Percentiles rank a stretch among this genome's conserved stretches.
Conservation (phyloP, 768 basidiomycete species). For the Phlegmacium glaucopus region DNA sequence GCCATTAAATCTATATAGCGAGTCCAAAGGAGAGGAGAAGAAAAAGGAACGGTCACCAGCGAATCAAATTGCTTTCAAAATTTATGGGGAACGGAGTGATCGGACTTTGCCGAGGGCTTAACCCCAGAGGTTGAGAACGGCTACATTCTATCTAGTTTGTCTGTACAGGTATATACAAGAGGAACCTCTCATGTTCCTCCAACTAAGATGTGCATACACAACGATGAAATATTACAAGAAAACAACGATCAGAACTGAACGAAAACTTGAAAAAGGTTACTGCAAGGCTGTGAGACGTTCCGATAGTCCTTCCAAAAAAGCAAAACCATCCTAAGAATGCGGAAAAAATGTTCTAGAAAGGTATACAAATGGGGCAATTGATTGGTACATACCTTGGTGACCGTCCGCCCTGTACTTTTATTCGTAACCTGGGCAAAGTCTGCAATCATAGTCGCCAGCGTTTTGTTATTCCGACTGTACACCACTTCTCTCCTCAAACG, state of each 20-base stretch:
- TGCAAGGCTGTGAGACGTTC: constrained; percentile 42
- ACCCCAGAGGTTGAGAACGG: too few species aligned
- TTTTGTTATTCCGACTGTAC: constrained; percentile 47
- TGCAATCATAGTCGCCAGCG: constrained; percentile 60
- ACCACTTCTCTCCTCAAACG: constrained; percentile 53
- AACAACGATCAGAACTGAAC: neutral
- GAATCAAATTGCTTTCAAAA: constrained; percentile 12
- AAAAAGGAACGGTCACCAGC: constrained; percentile 6
- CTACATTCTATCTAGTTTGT: constrained; percentile 5
- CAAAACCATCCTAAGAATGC: constrained; percentile 50
- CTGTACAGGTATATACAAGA: too few species aligned
- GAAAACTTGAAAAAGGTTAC: constrained; percentile 9
- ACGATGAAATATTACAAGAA: neutral
- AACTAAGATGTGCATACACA: too few species aligned
- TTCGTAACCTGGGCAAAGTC: constrained; percentile 72
- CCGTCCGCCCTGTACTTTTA: constrained; percentile 61
- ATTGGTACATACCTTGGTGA: constrained; percentile 54
- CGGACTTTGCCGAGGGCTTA: constrained; percentile 22
- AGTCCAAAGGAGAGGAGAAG: constrained; percentile 9
- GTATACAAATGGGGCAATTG: neutral
- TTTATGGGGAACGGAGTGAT: constrained; percentile 24
- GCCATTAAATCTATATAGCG: constrained; percentile 24
- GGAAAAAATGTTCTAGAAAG: neutral
- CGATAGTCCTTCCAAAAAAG: constrained; percentile 59
- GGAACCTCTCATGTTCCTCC: too few species aligned